A percentile compares a stretch with the other conserved stretches of the same genome.
Evolutionary conservation across 202 grass and related monocot genomes (phyloP).

Genomic region (Eragrostis tef): DNA sequence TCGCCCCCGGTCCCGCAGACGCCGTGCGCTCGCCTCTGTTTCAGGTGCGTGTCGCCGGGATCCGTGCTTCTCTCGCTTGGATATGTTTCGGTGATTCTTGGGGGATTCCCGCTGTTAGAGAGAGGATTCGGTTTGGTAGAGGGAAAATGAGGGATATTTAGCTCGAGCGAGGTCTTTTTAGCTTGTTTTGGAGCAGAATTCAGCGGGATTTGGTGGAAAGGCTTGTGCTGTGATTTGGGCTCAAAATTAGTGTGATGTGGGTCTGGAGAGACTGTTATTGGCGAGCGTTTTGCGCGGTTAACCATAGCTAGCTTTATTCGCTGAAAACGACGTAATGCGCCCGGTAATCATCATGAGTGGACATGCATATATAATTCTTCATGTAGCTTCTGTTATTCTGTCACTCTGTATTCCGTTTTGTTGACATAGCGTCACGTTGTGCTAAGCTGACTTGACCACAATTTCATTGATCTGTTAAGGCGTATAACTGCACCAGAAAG

Average conservation of each 20-base stretch:
- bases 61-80: constrained; percentile 4
- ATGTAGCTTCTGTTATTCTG: neutral
- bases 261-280: neutral
- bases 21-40: constrained; percentile 15
- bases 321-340: neutral
- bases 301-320: neutral
- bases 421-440: no score
- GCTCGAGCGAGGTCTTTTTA: neutral
- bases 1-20: neutral
- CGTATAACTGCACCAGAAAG: neutral
- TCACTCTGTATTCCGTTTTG: no score
- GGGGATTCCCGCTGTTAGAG: constrained; percentile 6
- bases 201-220: neutral
- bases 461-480: no score
- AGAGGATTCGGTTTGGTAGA: neutral
- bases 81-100: neutral
- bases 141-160: neutral
- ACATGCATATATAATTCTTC: neutral
- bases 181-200: neutral
- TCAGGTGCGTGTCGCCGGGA: constrained; percentile 49
- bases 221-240: constrained; percentile 14
- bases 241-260: constrained; percentile 28
- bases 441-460: no score
- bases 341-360: neutral
- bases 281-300: neutral